Evolutionary conservation across 1,139 yeast genomes (phyloP).

Genomic region (Arxiozyma bovina): DNA sequence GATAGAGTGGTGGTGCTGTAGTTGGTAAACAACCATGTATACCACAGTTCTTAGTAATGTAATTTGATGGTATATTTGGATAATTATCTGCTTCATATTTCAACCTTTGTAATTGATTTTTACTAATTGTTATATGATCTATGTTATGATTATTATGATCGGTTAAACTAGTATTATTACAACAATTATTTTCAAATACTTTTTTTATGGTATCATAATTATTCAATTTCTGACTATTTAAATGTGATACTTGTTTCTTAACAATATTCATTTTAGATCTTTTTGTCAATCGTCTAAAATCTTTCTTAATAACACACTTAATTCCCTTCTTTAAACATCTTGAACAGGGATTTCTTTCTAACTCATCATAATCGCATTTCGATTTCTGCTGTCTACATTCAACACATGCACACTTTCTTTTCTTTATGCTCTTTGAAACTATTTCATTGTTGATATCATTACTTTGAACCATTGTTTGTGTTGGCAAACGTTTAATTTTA

Average conservation of each 20-base stretch:
- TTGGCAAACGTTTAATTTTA: neutral
- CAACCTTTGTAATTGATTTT: slow-evolving; percentile 26
- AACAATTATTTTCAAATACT: neutral
- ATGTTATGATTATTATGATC: slow-evolving; percentile 2
- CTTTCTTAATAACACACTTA: slow-evolving; percentile 63
- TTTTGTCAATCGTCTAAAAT: slow-evolving; percentile 78
- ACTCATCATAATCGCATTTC: slow-evolving; percentile 74
- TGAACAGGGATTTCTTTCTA: slow-evolving; percentile 67
- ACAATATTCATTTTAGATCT: slow-evolving; percentile 69
- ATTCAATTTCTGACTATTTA: slow-evolving; percentile 35
- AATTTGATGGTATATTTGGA: neutral
- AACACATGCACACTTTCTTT: slow-evolving; percentile 75
- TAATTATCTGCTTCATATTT: slow-evolving; percentile 2
- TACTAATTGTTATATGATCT: slow-evolving; percentile 21
- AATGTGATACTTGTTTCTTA: slow-evolving; percentile 65
- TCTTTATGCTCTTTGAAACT: slow-evolving; percentile 5
- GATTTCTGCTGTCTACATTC: slow-evolving; percentile 93
- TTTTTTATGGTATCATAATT: neutral
- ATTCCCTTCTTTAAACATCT: slow-evolving; percentile 67
- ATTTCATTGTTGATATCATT: neutral
- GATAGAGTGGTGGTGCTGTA: neutral
- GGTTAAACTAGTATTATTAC: too few species aligned
- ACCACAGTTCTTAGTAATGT: neutral
- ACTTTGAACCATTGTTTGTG: too few species aligned
- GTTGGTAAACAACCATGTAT: neutral